These are phyloP conservation scores for Tubosaeta sp. DNA, from an alignment of 768 basidiomycete species.

Conservation along the genomic window DNA sequence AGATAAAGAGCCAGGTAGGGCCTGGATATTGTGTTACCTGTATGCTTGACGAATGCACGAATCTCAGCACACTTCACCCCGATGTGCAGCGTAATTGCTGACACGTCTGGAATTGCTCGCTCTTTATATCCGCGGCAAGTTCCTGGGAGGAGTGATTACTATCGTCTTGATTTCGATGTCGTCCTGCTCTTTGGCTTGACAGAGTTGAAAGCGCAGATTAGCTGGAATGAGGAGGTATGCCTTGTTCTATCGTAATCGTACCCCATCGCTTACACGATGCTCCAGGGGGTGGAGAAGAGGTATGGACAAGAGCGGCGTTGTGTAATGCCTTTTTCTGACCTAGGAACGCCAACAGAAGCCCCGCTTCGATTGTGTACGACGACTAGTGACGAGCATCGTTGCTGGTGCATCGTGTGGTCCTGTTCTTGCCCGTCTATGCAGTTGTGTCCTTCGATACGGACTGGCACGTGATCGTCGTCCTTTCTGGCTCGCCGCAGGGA, in stretches of 20 bases:
- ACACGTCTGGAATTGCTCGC: conserved; percentile 4
- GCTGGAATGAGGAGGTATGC: conserved; percentile 34
- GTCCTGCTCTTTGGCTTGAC: conserved; percentile 40
- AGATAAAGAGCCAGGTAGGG: not conserved
- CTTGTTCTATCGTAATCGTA: too few species aligned
- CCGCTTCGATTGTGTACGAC: conserved; percentile 2
- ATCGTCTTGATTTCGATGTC: conserved; percentile 28
- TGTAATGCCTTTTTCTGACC: not conserved
- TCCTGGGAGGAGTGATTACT: conserved; percentile 5
- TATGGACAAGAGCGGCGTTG: not conserved
- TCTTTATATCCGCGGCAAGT: not conserved
- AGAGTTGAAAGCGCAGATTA: conserved; percentile 42
- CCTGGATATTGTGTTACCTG: too few species aligned
- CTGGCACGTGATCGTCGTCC: too few species aligned
- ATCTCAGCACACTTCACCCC: not conserved
- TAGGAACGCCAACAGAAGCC: not conserved
- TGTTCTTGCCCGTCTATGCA: too few species aligned
- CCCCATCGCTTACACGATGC: too few species aligned
- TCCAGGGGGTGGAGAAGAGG: conserved; percentile 1
- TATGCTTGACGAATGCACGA: not conserved
- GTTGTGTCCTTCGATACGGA: too few species aligned
- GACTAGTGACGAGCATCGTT: not conserved
- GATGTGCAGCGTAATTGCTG: conserved; percentile 10
- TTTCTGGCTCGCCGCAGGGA: too few species aligned
- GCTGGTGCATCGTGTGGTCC: too few species aligned